phyloP scores from a whole-genome alignment of 108 stramenopile genomes.

The Discostella stelligeroides region DNA sequence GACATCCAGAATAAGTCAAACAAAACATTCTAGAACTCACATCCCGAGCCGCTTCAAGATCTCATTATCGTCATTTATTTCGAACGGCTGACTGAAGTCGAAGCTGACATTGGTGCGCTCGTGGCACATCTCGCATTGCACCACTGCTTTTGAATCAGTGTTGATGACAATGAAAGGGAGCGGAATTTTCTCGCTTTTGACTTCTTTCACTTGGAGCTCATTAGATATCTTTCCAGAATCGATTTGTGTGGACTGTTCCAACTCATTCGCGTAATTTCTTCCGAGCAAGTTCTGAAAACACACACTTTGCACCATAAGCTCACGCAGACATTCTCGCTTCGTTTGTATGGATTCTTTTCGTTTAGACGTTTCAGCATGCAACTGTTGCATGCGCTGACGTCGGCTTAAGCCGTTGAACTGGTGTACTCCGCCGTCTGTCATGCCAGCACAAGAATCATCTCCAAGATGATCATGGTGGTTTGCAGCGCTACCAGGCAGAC shows the following conservation, averaged over 20 bases:
- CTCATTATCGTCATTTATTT: constrained; percentile 95
- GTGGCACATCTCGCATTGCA: constrained; percentile 92
- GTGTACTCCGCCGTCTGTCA: background rate
- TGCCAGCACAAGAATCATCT: constrained; percentile 4
- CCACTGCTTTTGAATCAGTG: constrained; percentile 75
- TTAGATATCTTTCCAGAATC: background rate
- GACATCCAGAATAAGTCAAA: too few species aligned
- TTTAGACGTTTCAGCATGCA: constrained; percentile 56
- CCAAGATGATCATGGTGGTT: constrained; percentile 4
- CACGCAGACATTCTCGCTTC: constrained; percentile 78
- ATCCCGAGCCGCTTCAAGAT: constrained; percentile 90
- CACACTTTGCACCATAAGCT: constrained; percentile 87
- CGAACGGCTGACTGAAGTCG: constrained; percentile 90
- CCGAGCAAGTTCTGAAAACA: constrained; percentile 82
- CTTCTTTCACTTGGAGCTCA: constrained; percentile 16
- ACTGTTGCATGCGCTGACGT: constrained; percentile 51
- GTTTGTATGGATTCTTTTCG: constrained; percentile 52
- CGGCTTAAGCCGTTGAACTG: constrained; percentile 23
- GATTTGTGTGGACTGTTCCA: background rate
- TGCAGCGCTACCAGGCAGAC: constrained; percentile 70
- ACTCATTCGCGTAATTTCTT: constrained; percentile 61
- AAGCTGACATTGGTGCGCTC: constrained; percentile 89
- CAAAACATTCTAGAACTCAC: too few species aligned
- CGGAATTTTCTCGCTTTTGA: constrained; percentile 75
- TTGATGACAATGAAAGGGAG: constrained; percentile 94